Base-by-base conservation (phyloP, 2,329 filamentous ascomycete genomes). In the Rutstroemia sp. region DNA sequence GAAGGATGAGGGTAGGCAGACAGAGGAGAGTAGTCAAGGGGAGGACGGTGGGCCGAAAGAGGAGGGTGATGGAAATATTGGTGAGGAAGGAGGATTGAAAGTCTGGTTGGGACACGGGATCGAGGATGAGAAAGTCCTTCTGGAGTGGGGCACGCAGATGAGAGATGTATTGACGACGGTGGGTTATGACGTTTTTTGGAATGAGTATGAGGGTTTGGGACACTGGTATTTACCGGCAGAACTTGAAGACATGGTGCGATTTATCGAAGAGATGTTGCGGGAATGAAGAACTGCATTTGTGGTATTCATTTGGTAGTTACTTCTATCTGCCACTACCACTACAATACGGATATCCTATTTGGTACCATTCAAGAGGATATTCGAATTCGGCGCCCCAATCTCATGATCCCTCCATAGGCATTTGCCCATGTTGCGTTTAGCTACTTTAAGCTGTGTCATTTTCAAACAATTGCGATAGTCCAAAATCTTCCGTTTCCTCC, bases 111-210 rank as follows among this genome's bases (percentile, higher is more conserved):
- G 52, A 1, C 65, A 67, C 53, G 65, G 65, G 10, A 48, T 51
- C 16, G 18, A 34, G 18, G 65, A 67, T 58, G 16, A 27, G 12
- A 67, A 67, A 47, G 60, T 67, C 6, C 58, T 37, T 23, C 39
- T 56, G 21, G 51, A 61, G 37, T 67, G 64, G 65, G 63, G 59
- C n/a, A 34, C 42, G 2, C 37, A 64, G 30, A 58, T 63, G 61
- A 23, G 14, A 10, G 48, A 9, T 4, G 8, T 54, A 4, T 19
- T 54, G 21, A 37, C 23, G 6, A 25, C 2, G 16, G 16, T 49
- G 7, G 52, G 52, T 6, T 54, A 49, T 23, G 19, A 10, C 2
- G 52, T 54, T 27, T 30, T 34, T 14, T 54, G 52, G 52, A 49
- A 49, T 4, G 16, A 39, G 12, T 54, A 54, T 21, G 16, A 38